phyloP scores from a whole-genome alignment of 2,329 filamentous ascomycete species.

The Apiospora koreana region DNA sequence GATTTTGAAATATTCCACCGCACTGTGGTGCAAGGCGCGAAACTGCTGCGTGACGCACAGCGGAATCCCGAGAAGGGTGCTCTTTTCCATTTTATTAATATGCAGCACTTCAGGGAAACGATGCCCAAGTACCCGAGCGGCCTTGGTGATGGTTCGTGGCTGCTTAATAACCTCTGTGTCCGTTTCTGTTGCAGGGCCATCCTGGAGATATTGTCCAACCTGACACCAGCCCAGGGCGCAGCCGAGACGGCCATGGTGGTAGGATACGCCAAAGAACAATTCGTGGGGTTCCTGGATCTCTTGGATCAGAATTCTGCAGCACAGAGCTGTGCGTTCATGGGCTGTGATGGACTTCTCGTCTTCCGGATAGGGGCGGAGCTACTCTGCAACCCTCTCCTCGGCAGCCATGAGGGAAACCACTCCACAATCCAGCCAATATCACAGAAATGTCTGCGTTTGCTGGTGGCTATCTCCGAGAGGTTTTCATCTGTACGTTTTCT shows the following conservation, averaged over 20 bases:
- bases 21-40: neutral
- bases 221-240: neutral
- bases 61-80: neutral
- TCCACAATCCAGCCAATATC: neutral
- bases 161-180: neutral
- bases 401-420: neutral
- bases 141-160: neutral
- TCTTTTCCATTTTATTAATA: neutral
- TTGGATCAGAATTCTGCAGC: neutral
- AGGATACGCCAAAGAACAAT: neutral
- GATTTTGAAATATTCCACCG: neutral
- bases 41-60: neutral
- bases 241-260: neutral
- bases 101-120: neutral
- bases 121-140: neutral
- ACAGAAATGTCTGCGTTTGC: neutral
- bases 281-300: neutral
- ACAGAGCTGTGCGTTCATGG: neutral
- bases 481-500: neutral
- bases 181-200: neutral
- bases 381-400: neutral
- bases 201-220: neutral
- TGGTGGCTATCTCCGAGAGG: neutral
- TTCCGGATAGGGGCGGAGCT: neutral
- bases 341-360: neutral